A percentile compares a stretch with the other conserved stretches of the same genome.
Conservation (phyloP, 2,329 filamentous ascomycete genomes). For the Ilyonectria sp. region DNA sequence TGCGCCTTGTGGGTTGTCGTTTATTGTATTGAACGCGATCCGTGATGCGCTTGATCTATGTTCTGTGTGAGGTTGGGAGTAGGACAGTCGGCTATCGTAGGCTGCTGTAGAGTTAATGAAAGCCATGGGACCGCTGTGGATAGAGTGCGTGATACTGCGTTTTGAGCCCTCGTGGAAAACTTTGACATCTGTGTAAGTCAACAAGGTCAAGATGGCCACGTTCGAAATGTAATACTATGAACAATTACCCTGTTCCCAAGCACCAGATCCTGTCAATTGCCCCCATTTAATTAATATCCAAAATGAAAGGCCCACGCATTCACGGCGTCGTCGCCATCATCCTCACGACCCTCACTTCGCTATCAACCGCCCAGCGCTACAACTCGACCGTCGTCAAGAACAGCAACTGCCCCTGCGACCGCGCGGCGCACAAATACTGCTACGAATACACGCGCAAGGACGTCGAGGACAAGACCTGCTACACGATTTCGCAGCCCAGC, state of each 20-base stretch:
- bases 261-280: background rate
- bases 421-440: slow-evolving; percentile 11
- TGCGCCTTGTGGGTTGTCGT: background rate
- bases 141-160: background rate
- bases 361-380: slow-evolving; percentile 3
- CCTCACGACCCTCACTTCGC: background rate
- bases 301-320: background rate
- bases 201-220: background rate
- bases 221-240: background rate
- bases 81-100: background rate
- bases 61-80: background rate
- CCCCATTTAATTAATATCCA: background rate
- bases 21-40: background rate
- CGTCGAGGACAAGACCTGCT: slow-evolving; percentile 12
- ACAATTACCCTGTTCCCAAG: too few species aligned
- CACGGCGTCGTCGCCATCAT: background rate
- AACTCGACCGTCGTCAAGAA: slow-evolving; percentile 21
- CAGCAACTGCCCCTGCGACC: slow-evolving; percentile 28
- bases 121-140: background rate
- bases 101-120: background rate
- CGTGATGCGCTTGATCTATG: background rate
- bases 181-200: slow-evolving; percentile 20
- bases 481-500: slow-evolving; percentile 16
- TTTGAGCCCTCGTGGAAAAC: background rate
- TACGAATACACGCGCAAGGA: slow-evolving; percentile 6